phyloP scores from a whole-genome alignment of 352 stramenopile genomes.

The Globisporangium mamillatum region DNA sequence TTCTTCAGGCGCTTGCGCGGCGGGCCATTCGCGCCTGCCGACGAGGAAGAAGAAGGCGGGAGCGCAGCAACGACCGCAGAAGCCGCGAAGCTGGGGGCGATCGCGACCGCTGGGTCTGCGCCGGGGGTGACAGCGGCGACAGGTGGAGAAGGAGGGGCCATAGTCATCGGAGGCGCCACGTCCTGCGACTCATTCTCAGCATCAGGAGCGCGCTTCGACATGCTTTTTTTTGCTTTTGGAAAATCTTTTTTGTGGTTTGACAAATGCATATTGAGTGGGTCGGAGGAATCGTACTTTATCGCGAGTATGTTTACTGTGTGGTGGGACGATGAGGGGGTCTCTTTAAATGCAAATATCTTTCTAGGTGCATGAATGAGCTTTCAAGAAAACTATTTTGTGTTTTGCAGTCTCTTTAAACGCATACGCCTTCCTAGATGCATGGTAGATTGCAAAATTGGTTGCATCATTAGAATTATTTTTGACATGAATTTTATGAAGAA shows the following conservation, averaged over 20 bases:
- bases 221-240: background rate
- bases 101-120: background rate
- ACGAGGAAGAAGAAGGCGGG: background rate
- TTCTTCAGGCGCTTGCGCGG: constrained; percentile 17
- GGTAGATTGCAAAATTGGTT: no score
- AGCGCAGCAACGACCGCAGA: background rate
- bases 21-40: background rate
- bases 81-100: background rate
- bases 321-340: no score
- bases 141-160: background rate
- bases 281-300: no score
- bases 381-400: no score
- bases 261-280: background rate
- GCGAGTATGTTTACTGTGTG: no score
- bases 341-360: no score
- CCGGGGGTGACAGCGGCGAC: no score
- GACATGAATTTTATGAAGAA: no score
- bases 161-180: background rate
- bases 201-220: background rate
- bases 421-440: no score
- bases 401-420: no score
- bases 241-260: background rate
- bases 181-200: background rate
- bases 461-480: no score
- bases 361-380: no score